Conservation (phyloP, 2,329 filamentous ascomycete species). For the Alternaria consortialis region DNA sequence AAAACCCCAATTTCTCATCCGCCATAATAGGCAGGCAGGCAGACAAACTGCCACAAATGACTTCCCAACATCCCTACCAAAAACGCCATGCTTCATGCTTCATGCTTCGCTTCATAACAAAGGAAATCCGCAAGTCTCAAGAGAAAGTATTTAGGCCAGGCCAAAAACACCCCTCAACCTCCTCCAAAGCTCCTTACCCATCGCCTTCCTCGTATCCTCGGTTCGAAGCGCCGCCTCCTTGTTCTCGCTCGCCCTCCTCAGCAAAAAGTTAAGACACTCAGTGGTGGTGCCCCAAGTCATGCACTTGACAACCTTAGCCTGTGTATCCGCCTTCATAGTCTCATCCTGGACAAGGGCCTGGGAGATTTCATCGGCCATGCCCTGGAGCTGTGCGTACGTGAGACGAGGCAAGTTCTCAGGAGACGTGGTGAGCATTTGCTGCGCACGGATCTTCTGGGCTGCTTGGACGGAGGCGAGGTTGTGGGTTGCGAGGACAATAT, state of each 20-base stretch:
- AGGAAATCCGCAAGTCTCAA: background rate
- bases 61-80: background rate
- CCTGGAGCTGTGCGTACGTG: slow-evolving; percentile 82
- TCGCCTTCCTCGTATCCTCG: slow-evolving; percentile 60
- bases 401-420: slow-evolving; percentile 49
- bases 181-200: slow-evolving; percentile 60
- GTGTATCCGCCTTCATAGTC: slow-evolving; percentile 47
- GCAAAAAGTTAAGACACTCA: slow-evolving; percentile 82
- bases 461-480: slow-evolving; percentile 75
- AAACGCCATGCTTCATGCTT: background rate
- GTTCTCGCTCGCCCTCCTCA: slow-evolving; percentile 67
- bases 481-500: slow-evolving; percentile 82
- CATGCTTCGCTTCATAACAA: slow-evolving; percentile 2
- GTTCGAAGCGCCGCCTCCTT: slow-evolving; percentile 68
- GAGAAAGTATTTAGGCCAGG: slow-evolving; percentile 20
- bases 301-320: slow-evolving; percentile 63
- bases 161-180: slow-evolving; percentile 42
- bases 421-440: slow-evolving; percentile 50
- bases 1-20: background rate
- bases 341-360: slow-evolving; percentile 61
- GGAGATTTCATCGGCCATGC: slow-evolving; percentile 95
- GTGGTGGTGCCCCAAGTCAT: slow-evolving; percentile 65
- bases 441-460: slow-evolving; percentile 60
- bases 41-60: background rate
- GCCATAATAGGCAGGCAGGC: background rate